Evolutionary conservation across 1,284 basidiomycete species (phyloP), one percentile per base, ranked within the genome.

Genomic region (Pyrrhoderma lamaoense): DNA sequence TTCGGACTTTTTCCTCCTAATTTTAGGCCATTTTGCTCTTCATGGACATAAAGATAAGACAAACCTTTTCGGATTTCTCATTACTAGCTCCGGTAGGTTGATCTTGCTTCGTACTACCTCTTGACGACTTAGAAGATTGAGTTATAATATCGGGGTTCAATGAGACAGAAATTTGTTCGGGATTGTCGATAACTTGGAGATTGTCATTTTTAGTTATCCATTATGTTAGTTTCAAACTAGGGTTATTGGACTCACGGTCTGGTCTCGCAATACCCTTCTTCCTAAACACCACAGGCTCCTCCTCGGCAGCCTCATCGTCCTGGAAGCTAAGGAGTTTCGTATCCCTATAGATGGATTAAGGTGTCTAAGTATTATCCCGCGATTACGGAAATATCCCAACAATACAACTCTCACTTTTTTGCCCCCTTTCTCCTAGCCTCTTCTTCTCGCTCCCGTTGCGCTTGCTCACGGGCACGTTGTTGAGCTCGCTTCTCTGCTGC

Each of bases 401-500:
- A 25, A 8, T 51, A 16, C n/a, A n/a, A n/a, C n/a, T 62, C 76
- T 54, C 57, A 93, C 92, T 94, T 95, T 62, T 92, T 93, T 0
- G 85, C 86, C 8, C 83, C 81, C 61, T 81, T 85, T 47, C 81
- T 75, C 42, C 82, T 73, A 56, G 79, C 78, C 51, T 79, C 80
- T 59, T 88, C 84, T 62, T 93, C 90, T 14, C 83, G 71, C 62
- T 92, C 89, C 43, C 75, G 74, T 59, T 86, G 86, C 0, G 80
- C 81, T 58, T 85, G 77, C 60, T 89, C 77, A 34, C 81, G 77
- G 0, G 93, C 93, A 51, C 77, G 75, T 56, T 85, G 83, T 64
- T 96, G 93, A 0, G 76, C 83, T 39, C 82, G 78, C 56, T 88
- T 85, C 69, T 98, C 93, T 1, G 84, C 89, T 0, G 90, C 91